Evolutionary conservation across 768 basidiomycete species (phyloP).

Genomic region (Amanita pseudoporphyria): DNA sequence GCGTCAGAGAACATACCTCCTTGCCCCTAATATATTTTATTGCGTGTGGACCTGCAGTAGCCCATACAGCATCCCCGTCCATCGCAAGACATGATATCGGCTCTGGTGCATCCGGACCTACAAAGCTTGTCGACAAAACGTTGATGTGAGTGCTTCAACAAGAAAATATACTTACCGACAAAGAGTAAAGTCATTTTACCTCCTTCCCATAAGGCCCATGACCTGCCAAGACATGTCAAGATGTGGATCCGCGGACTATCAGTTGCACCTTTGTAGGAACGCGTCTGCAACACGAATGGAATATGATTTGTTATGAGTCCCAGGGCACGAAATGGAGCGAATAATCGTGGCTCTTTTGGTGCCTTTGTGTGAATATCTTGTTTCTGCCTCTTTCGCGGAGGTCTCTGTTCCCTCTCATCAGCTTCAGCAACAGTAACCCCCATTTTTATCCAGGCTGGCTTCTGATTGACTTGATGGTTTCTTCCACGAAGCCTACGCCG

Average conservation of each 20-base stretch:
- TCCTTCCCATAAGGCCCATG: constrained; percentile 97
- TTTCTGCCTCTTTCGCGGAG: constrained; percentile 44
- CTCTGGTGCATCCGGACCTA: constrained; percentile 76
- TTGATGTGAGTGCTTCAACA: neutral
- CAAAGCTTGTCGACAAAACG: constrained; percentile 3
- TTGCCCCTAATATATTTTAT: constrained; percentile 85
- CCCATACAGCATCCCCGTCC: constrained; percentile 85
- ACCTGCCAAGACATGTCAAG: constrained; percentile 76
- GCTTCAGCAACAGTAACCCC: neutral
- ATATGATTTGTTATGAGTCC: constrained; percentile 88
- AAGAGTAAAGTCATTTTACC: constrained; percentile 89
- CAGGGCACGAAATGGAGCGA: constrained; percentile 93
- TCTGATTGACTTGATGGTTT: neutral
- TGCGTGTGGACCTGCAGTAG: constrained; percentile 53
- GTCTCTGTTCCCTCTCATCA: constrained; percentile 14
- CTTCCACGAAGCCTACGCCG: neutral
- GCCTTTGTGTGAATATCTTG: constrained; percentile 20
- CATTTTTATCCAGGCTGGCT: neutral
- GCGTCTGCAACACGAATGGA: constrained; percentile 80
- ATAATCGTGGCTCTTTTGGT: constrained; percentile 43
- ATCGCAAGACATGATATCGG: constrained; percentile 70
- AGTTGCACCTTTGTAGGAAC: constrained; percentile 75
- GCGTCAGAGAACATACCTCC: constrained; percentile 39
- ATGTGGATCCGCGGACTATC: constrained; percentile 79
- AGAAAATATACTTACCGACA: constrained; percentile 58